Percentiles rank a stretch among this genome's conserved stretches.
These are phyloP conservation scores for Arabidopsis hybrid DNA, from an alignment of 441 rosid species.

Conservation along the genomic window DNA sequence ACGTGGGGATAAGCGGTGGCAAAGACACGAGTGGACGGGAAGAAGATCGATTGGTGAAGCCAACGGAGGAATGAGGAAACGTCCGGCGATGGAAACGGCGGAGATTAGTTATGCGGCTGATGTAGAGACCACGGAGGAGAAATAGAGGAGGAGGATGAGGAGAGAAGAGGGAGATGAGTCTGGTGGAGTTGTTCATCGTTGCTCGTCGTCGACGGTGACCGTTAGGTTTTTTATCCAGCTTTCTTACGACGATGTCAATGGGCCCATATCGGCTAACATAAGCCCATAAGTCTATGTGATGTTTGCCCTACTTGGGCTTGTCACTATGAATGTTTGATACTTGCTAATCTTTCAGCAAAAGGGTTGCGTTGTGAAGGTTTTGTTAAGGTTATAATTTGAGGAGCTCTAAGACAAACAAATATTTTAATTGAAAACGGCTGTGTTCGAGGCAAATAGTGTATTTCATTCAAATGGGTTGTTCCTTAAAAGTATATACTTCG, in stretches of 20 bases:
- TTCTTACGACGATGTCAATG: too few species aligned
- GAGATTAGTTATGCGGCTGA: slow-evolving; percentile 43
- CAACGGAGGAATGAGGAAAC: slow-evolving; percentile 40
- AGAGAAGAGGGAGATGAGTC: slow-evolving; percentile 66
- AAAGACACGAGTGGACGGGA: slow-evolving; percentile 9
- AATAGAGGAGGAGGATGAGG: slow-evolving; percentile 49
- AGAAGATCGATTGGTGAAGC: slow-evolving; percentile 19
- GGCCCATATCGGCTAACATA: slow-evolving; percentile 8
- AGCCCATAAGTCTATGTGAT: neutral
- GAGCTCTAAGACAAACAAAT: neutral
- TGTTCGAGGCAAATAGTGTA: neutral
- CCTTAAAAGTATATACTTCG: neutral
- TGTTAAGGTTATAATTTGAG: neutral
- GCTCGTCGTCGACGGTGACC: slow-evolving; percentile 20
- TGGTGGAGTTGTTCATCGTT: slow-evolving; percentile 67
- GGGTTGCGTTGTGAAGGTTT: neutral
- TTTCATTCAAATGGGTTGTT: neutral
- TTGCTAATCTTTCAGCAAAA: neutral
- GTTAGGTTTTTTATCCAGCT: neutral
- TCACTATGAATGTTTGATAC: neutral
- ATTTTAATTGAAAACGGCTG: neutral
- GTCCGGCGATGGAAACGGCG: slow-evolving; percentile 41
- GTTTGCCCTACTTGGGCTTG: neutral
- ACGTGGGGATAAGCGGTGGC: slow-evolving; percentile 26
- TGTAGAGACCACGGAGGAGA: slow-evolving; percentile 47